Evolutionary conservation across 768 basidiomycete species (phyloP).

Genomic region (Suillus cothurnatus): DNA sequence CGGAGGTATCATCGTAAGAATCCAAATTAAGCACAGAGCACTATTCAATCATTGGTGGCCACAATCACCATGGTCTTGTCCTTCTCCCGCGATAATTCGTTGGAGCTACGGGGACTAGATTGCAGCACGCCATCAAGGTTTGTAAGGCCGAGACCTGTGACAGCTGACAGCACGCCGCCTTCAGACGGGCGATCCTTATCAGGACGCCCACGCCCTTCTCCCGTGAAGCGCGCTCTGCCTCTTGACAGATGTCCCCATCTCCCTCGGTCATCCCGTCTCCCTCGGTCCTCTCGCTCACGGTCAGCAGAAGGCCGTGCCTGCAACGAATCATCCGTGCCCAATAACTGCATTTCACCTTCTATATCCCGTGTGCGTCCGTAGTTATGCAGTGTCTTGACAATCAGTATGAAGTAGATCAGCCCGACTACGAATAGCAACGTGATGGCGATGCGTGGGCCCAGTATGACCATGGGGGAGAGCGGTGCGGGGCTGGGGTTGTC

Average conservation of each 20-base stretch:
- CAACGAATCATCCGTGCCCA: neutral
- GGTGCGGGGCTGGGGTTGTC: constrained; percentile 39
- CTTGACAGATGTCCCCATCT: neutral
- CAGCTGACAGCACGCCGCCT: constrained; percentile 23
- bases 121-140: constrained; percentile 21
- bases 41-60: neutral
- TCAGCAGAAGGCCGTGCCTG: neutral
- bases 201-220: neutral
- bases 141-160: constrained; percentile 31
- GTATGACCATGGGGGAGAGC: constrained; percentile 40
- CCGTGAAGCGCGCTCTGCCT: constrained; percentile 13
- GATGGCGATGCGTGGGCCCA: constrained; percentile 58
- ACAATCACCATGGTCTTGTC: neutral
- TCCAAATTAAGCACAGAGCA: neutral
- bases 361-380: constrained; percentile 43
- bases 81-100: constrained; percentile 21
- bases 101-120: constrained; percentile 10
- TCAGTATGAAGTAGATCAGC: constrained; percentile 59
- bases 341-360: neutral
- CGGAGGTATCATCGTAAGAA: neutral
- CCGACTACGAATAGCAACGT: constrained; percentile 59
- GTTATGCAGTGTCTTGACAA: constrained; percentile 60
- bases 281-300: constrained; percentile 11
- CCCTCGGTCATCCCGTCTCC: constrained; percentile 1
- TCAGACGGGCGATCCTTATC: neutral